Base-by-base conservation (phyloP, 148 eudicot species). In the Dianthus caryophyllus region DNA sequence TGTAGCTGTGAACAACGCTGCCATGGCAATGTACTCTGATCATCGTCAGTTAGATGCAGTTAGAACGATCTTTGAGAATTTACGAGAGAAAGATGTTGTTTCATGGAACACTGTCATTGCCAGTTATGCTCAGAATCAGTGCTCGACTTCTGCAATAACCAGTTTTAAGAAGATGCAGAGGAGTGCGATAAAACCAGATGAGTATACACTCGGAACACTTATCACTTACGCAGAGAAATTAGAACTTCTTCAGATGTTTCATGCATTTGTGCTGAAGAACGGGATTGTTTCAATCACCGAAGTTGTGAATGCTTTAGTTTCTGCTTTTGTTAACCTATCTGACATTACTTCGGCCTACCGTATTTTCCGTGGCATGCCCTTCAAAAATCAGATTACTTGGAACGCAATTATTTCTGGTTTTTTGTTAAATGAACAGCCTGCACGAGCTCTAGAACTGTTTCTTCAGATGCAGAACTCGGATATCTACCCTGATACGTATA, bases 91-190 rank as follows among this genome's bases (percentile, higher is more conserved):
- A 65, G 97, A 91, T 79, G 33, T 71, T 1, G 80, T 91, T 64
- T 84, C 96, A 0, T 91, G 97, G 97, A 91, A 91, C 75, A 77
- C 96, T 51, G 75, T 85, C 69, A 80, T 91, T 69, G 73, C 87
- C 56, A 73, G 83, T 52, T 84, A 85, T 68, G 88, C 82, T 67
- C 83, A 84, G 67, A 71, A 52, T 46, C 69, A 75, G 53, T 65
- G 77, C 64, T 64, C 65, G 26, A 65, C 38, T 59, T 71, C 46
- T 22, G 92, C 97, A 75, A 67, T 69, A 24, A 66, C 44, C 55
- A 62, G 79, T 21, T 91, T 74, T 56, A 15, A 73, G 67, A 70
- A 71, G 57, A 88, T 91, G 97, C 88, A 68, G 65, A 82, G 75
- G 43, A 73, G 51, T 46, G 84, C 87, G 30, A 63, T 85, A 48